A percentile compares a stretch with the other conserved stretches of the same genome.
These are phyloP conservation scores for Mycena floridula DNA, from an alignment of 768 basidiomycete genomes.

Conservation along the genomic window DNA sequence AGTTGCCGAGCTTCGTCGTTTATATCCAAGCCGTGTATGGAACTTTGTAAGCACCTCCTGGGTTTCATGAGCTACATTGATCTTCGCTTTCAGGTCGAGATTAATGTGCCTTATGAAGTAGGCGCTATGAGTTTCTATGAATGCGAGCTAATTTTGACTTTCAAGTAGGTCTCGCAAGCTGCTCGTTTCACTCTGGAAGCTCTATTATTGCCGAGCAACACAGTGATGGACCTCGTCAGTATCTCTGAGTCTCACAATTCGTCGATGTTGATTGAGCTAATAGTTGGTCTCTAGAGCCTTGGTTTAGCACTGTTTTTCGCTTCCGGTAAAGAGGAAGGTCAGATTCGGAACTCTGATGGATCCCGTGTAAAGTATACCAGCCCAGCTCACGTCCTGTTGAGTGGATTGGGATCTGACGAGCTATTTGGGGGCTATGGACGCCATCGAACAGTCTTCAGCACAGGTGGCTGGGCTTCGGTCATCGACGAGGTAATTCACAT, in stretches of 20 bases:
- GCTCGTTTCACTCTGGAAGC: constrained; percentile 52
- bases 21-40: constrained; percentile 83
- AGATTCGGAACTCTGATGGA: constrained; percentile 33
- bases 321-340: constrained; percentile 71
- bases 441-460: constrained; percentile 70
- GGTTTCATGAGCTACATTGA: constrained; percentile 2
- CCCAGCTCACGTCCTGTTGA: constrained; percentile 76
- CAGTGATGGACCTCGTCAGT: constrained; percentile 88
- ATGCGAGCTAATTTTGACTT: constrained; percentile 4
- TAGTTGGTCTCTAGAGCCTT: constrained; percentile 58
- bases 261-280: not conserved
- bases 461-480: constrained; percentile 67
- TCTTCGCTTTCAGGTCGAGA: constrained; percentile 57
- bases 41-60: constrained; percentile 60
- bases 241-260: not conserved
- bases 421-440: constrained; percentile 90
- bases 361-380: constrained; percentile 55
- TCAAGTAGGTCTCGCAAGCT: constrained; percentile 56
- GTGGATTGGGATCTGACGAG: constrained; percentile 93
- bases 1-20: constrained; percentile 62
- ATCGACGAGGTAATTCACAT: constrained; percentile 62
- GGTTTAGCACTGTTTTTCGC: constrained; percentile 93
- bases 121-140: constrained; percentile 7
- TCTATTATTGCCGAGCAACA: constrained; percentile 72
- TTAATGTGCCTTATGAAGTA: constrained; percentile 80